Base-by-base conservation (phyloP, 2,329 filamentous ascomycete species). In the Pseudogymnoascus sp. region DNA sequence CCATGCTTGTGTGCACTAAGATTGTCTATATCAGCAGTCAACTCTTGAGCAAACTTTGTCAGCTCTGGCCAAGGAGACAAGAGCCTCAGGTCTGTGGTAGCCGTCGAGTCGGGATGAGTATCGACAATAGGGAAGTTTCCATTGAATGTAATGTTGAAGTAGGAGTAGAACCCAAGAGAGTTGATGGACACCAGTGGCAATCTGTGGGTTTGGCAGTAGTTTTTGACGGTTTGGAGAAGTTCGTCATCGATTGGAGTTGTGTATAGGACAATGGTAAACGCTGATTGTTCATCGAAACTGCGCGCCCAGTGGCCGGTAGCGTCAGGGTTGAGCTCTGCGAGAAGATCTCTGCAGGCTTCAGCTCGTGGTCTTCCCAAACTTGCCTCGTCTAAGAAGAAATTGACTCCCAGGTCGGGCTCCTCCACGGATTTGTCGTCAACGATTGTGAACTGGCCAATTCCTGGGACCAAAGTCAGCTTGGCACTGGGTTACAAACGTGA, bases 311-410 rank as follows among this genome's bases (percentile, higher is more conserved):
- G 81, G 5, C 92, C 93, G 63, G 89, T 76, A 1, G 97, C 94
- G 71, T 97, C 94, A 2, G 92, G 92, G 71, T 99, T 99, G 64
- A 99, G 80, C 74, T 99, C 95, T 65, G 86, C 80, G 44, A 99
- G 80, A 61, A 93, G 80, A 65, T 87, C 86, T 63, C 88, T 87
- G 61, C 89, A 90, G 71, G 89, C 87, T 72, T 91, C 83, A 1
- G 93, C 91, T 67, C 94, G 86, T 27, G 86, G 86, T 70, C 86
- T 87, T 61, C 92, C 92, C 38, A 96, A 73, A 66, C 86, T 88
- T 58, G 81, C 79, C 68, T 94, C 86, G 65, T 96, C 91, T 0
- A 99, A 80, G 71, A 99, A 99, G 81, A 99, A 99, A 76, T 99
- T 99, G 65, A 97, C 88, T 4, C 95, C 94, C 41, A 99, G 79